Conservation (phyloP, 805 yeast genomes). For the Millerago galiae region DNA sequence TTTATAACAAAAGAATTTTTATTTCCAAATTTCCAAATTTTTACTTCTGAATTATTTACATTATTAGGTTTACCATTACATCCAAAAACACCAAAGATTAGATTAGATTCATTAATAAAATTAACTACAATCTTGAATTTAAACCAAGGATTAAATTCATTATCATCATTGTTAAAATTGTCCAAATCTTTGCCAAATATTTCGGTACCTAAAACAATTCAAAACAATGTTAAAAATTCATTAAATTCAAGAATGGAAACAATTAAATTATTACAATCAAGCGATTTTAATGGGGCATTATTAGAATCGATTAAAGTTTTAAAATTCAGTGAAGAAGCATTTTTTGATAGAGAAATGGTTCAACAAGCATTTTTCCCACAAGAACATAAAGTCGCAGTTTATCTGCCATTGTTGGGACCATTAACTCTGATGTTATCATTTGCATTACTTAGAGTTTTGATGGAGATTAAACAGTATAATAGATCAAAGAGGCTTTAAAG, state of each 20-base stretch:
- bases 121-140: conserved; percentile 52
- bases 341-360: conserved; percentile 91
- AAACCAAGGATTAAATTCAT: conserved; percentile 56
- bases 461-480: conserved; percentile 27
- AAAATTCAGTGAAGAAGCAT: conserved; percentile 51
- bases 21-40: conserved; percentile 53
- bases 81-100: conserved; percentile 53
- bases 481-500: conserved; percentile 6
- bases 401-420: conserved; percentile 87
- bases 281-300: conserved; percentile 45
- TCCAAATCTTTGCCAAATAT: conserved; percentile 67
- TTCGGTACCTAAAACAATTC: conserved; percentile 74
- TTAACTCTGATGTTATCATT: conserved; percentile 55
- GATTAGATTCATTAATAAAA: conserved; percentile 64
- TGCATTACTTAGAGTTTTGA: conserved; percentile 41
- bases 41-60: conserved; percentile 68
- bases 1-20: conserved; percentile 40
- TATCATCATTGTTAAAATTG: conserved; percentile 65
- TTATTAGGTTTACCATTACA: conserved; percentile 60
- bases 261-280: conserved; percentile 21
- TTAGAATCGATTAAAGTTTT: conserved; percentile 43
- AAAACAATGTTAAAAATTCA: conserved; percentile 47
- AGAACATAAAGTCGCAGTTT: conserved; percentile 92
- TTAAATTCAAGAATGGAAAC: conserved; percentile 31
- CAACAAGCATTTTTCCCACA: conserved; percentile 93